Conservation (phyloP, 2,329 filamentous ascomycete genomes). For the Botrytis deweyae region DNA sequence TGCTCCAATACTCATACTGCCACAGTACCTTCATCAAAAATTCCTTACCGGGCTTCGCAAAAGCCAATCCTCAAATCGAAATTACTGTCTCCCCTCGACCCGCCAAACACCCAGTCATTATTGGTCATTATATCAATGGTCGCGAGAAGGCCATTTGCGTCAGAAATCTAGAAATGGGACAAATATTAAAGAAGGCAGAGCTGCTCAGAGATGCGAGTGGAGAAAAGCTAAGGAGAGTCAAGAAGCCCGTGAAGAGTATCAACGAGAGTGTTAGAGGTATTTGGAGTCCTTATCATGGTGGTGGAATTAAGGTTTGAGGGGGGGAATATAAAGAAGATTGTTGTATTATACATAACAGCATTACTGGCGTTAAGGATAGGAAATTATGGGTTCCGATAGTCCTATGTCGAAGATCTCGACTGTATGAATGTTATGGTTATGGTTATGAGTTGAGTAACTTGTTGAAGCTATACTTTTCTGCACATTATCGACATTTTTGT, state of each 20-base stretch:
- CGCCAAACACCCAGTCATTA: conserved; percentile 83
- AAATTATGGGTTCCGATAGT: conserved; percentile 5
- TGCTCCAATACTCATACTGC: conserved; percentile 12
- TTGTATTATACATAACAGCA: conserved; percentile 31
- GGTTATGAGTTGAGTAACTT: not conserved
- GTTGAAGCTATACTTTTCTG: not conserved
- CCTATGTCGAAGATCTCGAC: conserved; percentile 6
- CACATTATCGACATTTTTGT: not conserved
- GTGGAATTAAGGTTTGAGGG: conserved; percentile 39
- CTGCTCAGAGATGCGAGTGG: conserved; percentile 72
- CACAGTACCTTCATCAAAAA: conserved; percentile 76
- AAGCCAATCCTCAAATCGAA: conserved; percentile 82
- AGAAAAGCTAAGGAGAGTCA: conserved; percentile 65
- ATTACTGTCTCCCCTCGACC: conserved; percentile 88
- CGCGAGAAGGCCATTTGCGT: conserved; percentile 83
- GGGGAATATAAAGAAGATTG: not conserved
- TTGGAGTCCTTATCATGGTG: conserved; percentile 69
- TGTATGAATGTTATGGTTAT: not conserved
- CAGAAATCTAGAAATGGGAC: conserved; percentile 75
- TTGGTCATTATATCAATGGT: conserved; percentile 91
- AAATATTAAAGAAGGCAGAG: conserved; percentile 78
- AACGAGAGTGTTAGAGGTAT: conserved; percentile 67
- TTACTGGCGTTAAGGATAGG: conserved; percentile 32
- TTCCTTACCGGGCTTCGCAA: conserved; percentile 73
- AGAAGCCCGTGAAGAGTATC: conserved; percentile 63